Evolutionary conservation across 208 protist genomes (phyloP), one percentile per base, ranked within the genome.

Genomic region (Trypanosoma melophagium): DNA sequence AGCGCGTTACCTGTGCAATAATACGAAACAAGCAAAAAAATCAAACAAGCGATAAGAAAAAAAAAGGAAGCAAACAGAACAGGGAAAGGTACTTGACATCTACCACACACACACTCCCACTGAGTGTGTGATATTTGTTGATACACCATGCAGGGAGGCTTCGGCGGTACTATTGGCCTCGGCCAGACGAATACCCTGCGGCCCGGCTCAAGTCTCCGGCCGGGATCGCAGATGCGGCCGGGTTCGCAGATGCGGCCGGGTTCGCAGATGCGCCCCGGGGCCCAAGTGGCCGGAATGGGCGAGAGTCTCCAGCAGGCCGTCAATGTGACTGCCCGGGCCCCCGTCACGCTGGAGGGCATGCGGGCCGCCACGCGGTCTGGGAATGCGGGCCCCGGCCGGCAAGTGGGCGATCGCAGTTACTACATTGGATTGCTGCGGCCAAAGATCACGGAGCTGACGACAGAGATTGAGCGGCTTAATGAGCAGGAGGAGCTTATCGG

Each of bases 381-480:
- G 40, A 78, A 83, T 16, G 87, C 87, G 7, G 90, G 89, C 5
- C 90, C 90, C 13, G 87, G 86, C 8, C 81, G 93, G 47, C 90
- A 96, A 70, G 93, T 97, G 21, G 89, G 83, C 40, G 90, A 96
- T 68, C 83, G 89, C 64, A 94, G 86, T 69, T 97, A 96, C 80
- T 95, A 90, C 73, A 86, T 97, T 47, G 93, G 90, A 7, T 73
- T 94, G 10, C 85, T 97, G 41, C 86, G 89, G 3, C 82, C 89
- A 16, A 96, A 95, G 77, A 95, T 93, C 25, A 76, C 87, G 13
- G 84, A 95, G 73, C 84, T 97, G 22, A 84, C 85, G 16, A 81
- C 83, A 14, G 90, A 97, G 81, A 93, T 95, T 59, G 87, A 94
- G 71, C 75, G 80, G 4, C 83, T 97, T 25, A 84, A 71, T 24